Evolutionary conservation across 352 stramenopile species (phyloP).

Genomic region (Thraustotheca clavata): DNA sequence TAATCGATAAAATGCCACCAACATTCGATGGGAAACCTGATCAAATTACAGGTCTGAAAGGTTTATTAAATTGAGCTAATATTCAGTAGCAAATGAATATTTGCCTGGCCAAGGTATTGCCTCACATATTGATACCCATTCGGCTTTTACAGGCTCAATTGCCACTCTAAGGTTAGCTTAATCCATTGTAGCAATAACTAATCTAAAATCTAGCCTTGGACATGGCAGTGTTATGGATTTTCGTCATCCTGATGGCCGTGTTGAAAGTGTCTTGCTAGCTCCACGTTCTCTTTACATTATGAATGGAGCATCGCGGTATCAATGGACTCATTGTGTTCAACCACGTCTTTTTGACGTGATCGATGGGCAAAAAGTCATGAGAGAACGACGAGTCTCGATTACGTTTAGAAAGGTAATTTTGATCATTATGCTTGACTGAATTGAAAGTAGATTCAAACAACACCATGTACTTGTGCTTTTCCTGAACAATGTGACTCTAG

Average conservation of each 20-base stretch:
- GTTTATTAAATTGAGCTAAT: background rate
- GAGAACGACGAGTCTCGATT: conserved; percentile 66
- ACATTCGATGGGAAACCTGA: conserved; percentile 57
- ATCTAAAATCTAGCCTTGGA: conserved; percentile 29
- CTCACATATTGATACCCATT: conserved; percentile 84
- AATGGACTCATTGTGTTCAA: conserved; percentile 83
- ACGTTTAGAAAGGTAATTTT: conserved; percentile 76
- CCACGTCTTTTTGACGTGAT: conserved; percentile 80
- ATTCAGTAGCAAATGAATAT: conserved; percentile 73
- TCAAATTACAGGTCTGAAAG: conserved; percentile 44
- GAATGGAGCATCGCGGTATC: conserved; percentile 74
- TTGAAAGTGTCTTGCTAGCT: conserved; percentile 57
- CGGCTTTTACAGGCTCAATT: conserved; percentile 76
- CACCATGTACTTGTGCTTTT: conserved; percentile 57
- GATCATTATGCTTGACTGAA: background rate
- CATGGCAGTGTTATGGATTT: conserved; percentile 84
- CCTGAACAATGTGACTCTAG: conserved; percentile 55
- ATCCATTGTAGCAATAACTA: too few species aligned
- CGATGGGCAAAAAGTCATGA: conserved; percentile 51
- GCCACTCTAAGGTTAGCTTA: conserved; percentile 41
- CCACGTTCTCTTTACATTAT: conserved; percentile 75
- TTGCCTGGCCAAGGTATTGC: conserved; percentile 81
- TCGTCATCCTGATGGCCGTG: conserved; percentile 40
- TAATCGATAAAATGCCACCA: conserved; percentile 45
- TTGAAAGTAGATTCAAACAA: conserved; percentile 28